phyloP scores from a whole-genome alignment of 352 stramenopile genomes.

The Phytopythium cucurbitacearum region DNA sequence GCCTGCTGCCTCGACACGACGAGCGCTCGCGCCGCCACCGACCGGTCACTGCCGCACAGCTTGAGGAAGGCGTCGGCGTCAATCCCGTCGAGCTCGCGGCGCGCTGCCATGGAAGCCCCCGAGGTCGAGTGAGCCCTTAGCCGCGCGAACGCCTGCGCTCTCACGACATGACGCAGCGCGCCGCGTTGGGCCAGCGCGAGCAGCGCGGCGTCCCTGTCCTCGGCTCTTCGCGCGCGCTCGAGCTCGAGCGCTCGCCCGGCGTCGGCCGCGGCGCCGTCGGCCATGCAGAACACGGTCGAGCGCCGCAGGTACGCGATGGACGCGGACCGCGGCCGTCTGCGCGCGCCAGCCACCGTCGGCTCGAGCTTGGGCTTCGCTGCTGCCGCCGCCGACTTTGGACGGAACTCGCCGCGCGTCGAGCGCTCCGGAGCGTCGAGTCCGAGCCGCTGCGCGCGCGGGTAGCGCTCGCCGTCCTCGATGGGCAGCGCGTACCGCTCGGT shows the following conservation, averaged over 20 bases:
- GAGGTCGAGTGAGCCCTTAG: slow-evolving; percentile 13
- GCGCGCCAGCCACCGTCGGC: slow-evolving; percentile 38
- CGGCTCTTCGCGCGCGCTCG: slow-evolving; percentile 30
- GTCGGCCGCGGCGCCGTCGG: slow-evolving; percentile 12
- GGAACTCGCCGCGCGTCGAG: slow-evolving; percentile 12
- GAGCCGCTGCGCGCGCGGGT: slow-evolving; percentile 45
- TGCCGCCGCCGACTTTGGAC: slow-evolving; percentile 28
- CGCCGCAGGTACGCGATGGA: slow-evolving; percentile 47
- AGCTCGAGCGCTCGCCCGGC: slow-evolving; percentile 33
- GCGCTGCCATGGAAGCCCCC: slow-evolving; percentile 4
- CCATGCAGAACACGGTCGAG: slow-evolving; percentile 56
- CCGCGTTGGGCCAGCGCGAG: slow-evolving; percentile 20
- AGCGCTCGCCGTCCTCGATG: slow-evolving; percentile 27
- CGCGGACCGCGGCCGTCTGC: slow-evolving; percentile 41
- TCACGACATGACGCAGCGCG: slow-evolving; percentile 24
- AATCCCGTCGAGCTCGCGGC: slow-evolving; percentile 23
- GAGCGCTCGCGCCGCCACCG: slow-evolving; percentile 22
- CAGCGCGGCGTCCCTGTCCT: slow-evolving; percentile 20
- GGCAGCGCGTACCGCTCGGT: slow-evolving; percentile 43
- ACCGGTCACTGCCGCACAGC: background rate
- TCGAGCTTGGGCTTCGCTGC: slow-evolving; percentile 13
- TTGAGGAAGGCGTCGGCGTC: slow-evolving; percentile 25
- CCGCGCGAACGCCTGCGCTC: slow-evolving; percentile 53
- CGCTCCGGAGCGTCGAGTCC: slow-evolving; percentile 22
- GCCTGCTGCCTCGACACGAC: slow-evolving; percentile 53